Evolutionary conservation across 2,329 filamentous ascomycete species (phyloP), one percentile per base, ranked within the genome.

Genomic region (Epichloe amarillans): DNA sequence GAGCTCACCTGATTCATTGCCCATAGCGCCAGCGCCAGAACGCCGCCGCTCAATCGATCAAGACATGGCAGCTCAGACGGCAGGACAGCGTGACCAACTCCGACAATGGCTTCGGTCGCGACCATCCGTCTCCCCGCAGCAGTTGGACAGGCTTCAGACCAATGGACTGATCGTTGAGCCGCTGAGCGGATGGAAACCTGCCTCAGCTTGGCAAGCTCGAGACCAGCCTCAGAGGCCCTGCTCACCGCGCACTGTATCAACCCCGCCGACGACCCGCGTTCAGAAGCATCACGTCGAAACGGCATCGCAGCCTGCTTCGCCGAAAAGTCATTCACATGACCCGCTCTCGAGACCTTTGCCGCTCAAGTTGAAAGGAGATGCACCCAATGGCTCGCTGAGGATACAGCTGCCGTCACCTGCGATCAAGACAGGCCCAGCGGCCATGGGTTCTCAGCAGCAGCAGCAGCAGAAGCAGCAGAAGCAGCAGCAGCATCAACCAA

Each of bases 1-100:
- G 14, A 73, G 71, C 30, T 71, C 75, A 1, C 77, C 77, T 5
- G 76, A 79, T 30, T 82, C 79, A 1, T 65, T 83, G 2, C 79
- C 80, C 12, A 63, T 82, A 1, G 74, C 75, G 1, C 62, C 65
- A 55, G 63, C 67, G 57, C 61, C 66, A 52, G 49, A 62, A 49
- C 55, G 66, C 63, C 54, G 68, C 59, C 54, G 68, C 59, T 55
- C 49, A 8, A 44, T 51, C 17, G 52, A 47, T 15, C 49, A 51
- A n/a, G 72, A 72, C 36, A 58, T 62, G 2, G 59, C 57, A 46
- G 58, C 61, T 15, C 55, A 55, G 41, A 54, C 56, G 17, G 49
- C 57, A 4, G 63, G 65, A 17, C 61, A 61, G 50, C 58, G 60
- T 11, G 64, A 68, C 41, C 30, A 21, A 6, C 23, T 50, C 17